Base-by-base conservation (phyloP, 2,329 filamentous ascomycete species). In the Aureobasidium sp. region DNA sequence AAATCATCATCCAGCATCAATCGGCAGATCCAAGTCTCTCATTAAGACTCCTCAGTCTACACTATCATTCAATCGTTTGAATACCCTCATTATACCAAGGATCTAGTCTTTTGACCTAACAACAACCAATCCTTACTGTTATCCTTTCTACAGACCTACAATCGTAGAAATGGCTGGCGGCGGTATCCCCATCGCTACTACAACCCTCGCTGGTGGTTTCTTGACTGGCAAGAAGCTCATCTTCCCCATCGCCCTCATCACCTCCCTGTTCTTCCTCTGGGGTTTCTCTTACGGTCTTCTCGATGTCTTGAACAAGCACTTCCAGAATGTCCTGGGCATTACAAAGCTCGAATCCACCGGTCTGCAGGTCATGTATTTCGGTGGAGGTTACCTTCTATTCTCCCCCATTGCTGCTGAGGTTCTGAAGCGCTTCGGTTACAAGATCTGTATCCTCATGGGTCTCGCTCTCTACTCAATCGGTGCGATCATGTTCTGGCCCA, bases 221-320 rank as follows among this genome's bases (percentile, higher is more conserved):
- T 66, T 75, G 42, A 73, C 72, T 14, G 67, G 70, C 57, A 64
- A 69, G 54, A 65, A 69, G 66, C 70, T 77, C 50, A 73, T 78
- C 62, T 68, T 74, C 57, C 76, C 76, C 8, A 70, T 78, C 42
- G 58, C 63, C 12, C 63, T 75, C 39, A 71, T 76, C 64, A 75
- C 72, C 38, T 67, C 68, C 27, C 68, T 75, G 39, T 75, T 76
- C 68, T 75, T 75, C 66, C 65, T 69, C 52, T 69, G 67, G 66
- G 66, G 66, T 37, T 68, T 68, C 62, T 63, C 61, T n/a, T 67
- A 68, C 58, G 66, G 66, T 56, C 61, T 64, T 57, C 54, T 65
- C 45, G 63, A 67, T 58, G 65, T 67, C 27, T 57, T 68, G 25
- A 68, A 68, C 59, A 68, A 68, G 61, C 66, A 69, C 51, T 69